Evolutionary conservation across 257 asterid species (phyloP).

Genomic region (Solanum gandarillasii): DNA sequence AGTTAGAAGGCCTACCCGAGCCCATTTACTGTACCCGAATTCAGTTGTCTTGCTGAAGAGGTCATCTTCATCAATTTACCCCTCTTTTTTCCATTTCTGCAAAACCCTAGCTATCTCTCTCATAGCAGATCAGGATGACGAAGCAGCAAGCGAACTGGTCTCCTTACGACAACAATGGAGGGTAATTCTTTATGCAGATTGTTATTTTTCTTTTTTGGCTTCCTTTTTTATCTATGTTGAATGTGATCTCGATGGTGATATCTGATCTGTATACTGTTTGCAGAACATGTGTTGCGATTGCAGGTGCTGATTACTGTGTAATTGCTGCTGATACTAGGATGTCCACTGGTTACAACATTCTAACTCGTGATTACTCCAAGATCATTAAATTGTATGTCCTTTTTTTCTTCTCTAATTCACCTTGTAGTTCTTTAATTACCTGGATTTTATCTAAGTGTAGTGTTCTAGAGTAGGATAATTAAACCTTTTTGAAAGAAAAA

Average conservation of each 20-base stretch:
- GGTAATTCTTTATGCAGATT: constrained; percentile 24
- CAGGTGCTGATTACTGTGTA: constrained; percentile 90
- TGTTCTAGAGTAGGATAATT: background rate
- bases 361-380: constrained; percentile 91
- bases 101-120: background rate
- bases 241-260: background rate
- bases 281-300: constrained; percentile 85
- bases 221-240: background rate
- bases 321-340: constrained; percentile 86
- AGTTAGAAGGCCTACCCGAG: background rate
- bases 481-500: background rate
- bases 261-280: background rate
- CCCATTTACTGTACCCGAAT: background rate
- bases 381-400: constrained; percentile 51
- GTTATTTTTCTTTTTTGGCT: background rate
- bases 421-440: background rate
- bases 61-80: background rate
- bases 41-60: background rate
- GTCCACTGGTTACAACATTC: constrained; percentile 66
- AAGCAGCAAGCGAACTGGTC: constrained; percentile 83
- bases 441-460: background rate
- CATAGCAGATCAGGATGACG: constrained; percentile 32
- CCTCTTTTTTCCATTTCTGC: background rate
- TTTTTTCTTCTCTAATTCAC: background rate
- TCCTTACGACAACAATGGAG: constrained; percentile 96